Base-by-base conservation (phyloP, 2,329 filamentous ascomycete genomes). In the Xylariales sp. region DNA sequence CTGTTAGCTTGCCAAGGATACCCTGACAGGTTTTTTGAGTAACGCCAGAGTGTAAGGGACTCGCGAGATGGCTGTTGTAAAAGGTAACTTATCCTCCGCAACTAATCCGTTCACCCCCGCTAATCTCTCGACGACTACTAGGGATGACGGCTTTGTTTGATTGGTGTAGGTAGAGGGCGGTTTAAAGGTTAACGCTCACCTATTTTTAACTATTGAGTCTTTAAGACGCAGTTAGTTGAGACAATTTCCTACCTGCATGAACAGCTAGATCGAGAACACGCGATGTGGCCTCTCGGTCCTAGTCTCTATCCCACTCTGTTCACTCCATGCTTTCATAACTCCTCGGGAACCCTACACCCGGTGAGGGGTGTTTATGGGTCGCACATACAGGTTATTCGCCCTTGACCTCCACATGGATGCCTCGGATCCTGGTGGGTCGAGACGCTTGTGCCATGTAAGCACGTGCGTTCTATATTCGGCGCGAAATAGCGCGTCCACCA, bases 211-310 rank as follows among this genome's bases (percentile, higher is more conserved):
- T 28, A 50, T 50, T 4, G 12, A 16, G 28, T 6, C 48, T 14
- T 12, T 50, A 5, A 30, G 30, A n/a, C n/a, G 14, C 10, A 9
- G 9, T 55, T 14, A 9, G 23, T 23, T 23, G 23, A 12, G 23
- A 30, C 10, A 3, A 56, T 28, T 16, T n/a, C 23, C 32, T 2
- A 7, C 14, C 53, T 16, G 23, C n/a, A 14, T 30, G 14, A 9
- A 28, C n/a, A 28, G 23, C n/a, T 23, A 23, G 23, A 23, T 30
- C 39, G 23, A 56, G 18, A 39, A 55, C 39, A 50, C 34, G 14
- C 4, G 39, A 64, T 53, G 23, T 28, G 54, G 48, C 36, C 30
- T 14, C 18, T 43, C 60, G 52, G 52, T 41, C 41, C 45, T 8
- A 8, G 32, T 32, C 16, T n/a, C n/a, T 23, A 23, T 23, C 23